Conservation (phyloP, 139 green algal genomes). For the Chlorella vulgaris region DNA sequence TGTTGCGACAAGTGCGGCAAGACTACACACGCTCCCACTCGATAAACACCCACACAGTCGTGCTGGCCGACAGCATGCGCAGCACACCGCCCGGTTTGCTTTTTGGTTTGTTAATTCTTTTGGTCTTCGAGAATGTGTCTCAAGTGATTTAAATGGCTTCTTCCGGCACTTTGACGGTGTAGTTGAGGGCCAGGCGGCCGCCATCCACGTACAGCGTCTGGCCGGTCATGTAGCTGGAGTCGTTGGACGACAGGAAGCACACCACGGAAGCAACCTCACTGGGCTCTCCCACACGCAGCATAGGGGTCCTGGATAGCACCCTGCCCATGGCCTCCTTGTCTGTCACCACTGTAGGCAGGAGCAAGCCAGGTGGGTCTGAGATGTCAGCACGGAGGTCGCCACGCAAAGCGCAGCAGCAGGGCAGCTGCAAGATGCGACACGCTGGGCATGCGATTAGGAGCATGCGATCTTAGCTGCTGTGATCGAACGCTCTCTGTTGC, state of each 20-base stretch:
- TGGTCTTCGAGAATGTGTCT: not conserved
- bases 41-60: too few relatives aligned
- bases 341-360: slow-evolving; percentile 46
- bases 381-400: not conserved
- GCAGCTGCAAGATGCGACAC: not conserved
- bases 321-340: slow-evolving; percentile 62
- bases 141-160: not conserved
- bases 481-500: not conserved
- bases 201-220: slow-evolving; percentile 84
- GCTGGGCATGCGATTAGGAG: not conserved
- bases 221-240: slow-evolving; percentile 81
- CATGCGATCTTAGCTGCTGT: not conserved
- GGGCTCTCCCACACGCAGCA: slow-evolving; percentile 77
- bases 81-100: not conserved
- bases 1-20: not conserved
- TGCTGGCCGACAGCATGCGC: too few relatives aligned
- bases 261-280: slow-evolving; percentile 69
- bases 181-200: slow-evolving; percentile 83
- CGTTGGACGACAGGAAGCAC: slow-evolving; percentile 74
- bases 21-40: too few relatives aligned
- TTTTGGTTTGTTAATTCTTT: not conserved
- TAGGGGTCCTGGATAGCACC: slow-evolving; percentile 72
- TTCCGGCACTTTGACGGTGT: slow-evolving; percentile 62
- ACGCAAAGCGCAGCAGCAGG: not conserved
- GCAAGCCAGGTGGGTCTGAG: not conserved